Base-by-base conservation (phyloP, 768 basidiomycete species). In the Pleurotus sapidus region DNA sequence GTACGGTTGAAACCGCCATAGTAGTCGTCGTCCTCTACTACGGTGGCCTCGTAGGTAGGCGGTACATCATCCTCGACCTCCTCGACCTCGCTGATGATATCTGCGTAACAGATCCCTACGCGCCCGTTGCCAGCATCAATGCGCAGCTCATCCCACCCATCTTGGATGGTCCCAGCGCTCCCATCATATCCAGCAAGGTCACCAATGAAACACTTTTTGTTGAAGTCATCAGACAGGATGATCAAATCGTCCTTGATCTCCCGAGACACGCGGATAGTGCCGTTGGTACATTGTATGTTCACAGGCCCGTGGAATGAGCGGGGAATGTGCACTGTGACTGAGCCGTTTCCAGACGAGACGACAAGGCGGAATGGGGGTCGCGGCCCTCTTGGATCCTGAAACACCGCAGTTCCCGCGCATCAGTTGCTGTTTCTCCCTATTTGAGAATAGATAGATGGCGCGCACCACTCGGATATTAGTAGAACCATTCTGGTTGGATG, bases 261-360 rank as follows among this genome's bases (percentile, higher is more conserved):
- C 2, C 67, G 60, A 3, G 76, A 77, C 53, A 74, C 65, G 9
- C 60, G 65, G 14, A 61, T 54, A 24, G 42, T 56, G n/a, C 72
- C 73, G 54, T 75, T 68, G 8, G n/a, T 55, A 5, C 66, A 67
- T 25, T 60, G 68, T 39, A 74, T 60, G 3, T 59, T 57, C 30
- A 78, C 42, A 0, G 66, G 67, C 1, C 78, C 78, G 17, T 64
- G 63, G 65, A 75, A 80, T 5, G 74, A 70, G 14, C 76, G 75
- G 5, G 78, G 78, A 30, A 80, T 58, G 24, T 67, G 59, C 7
- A 79, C 50, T 18, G 56, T 60, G 14, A 77, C 60, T 15, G 60
- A 24, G 3, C 75, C 75, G 53, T 76, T 66, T 27, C 49, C 46
- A 6, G 71, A 62, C 12, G 57, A 51, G 9, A 63, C 40, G 1